Conservation (phyloP, 306 rosid species). For the Prunus campanulata region DNA sequence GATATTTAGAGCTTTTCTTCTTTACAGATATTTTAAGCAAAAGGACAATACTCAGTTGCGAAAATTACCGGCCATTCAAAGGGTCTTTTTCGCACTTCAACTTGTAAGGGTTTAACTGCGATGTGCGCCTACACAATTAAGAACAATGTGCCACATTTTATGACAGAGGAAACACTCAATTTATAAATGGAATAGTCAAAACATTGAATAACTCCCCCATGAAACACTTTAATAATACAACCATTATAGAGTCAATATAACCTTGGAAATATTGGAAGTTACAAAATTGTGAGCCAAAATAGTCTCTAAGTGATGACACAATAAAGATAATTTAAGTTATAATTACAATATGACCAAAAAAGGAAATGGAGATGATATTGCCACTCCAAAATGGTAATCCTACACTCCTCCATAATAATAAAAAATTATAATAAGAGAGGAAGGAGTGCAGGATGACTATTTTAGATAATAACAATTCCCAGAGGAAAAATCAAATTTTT, state of each 20-base stretch:
- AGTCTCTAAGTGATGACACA: not conserved
- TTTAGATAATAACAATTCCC: no score
- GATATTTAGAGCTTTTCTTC: not conserved
- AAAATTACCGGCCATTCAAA: slow-evolving; percentile 66
- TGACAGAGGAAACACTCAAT: not conserved
- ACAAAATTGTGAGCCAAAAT: not conserved
- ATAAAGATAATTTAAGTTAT: not conserved
- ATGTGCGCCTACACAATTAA: slow-evolving; percentile 64
- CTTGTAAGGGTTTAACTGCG: slow-evolving; percentile 65
- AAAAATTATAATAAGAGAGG: no score
- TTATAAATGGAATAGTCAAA: not conserved
- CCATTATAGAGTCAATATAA: not conserved
- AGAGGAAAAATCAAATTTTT: not conserved
- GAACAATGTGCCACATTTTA: slow-evolving; percentile 5
- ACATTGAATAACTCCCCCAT: not conserved
- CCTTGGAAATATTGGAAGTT: not conserved
- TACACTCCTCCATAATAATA: no score
- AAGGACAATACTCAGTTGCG: slow-evolving; percentile 17
- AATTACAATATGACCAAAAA: not conserved
- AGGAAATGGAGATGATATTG: not conserved
- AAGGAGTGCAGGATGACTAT: no score
- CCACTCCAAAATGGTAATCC: no score
- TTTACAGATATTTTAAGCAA: not conserved
- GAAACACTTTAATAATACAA: not conserved
- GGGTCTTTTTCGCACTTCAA: slow-evolving; percentile 92